These are phyloP conservation scores for Hymenoscyphus fructigenus DNA, from an alignment of 2,329 filamentous ascomycete genomes.

Conservation along the genomic window DNA sequence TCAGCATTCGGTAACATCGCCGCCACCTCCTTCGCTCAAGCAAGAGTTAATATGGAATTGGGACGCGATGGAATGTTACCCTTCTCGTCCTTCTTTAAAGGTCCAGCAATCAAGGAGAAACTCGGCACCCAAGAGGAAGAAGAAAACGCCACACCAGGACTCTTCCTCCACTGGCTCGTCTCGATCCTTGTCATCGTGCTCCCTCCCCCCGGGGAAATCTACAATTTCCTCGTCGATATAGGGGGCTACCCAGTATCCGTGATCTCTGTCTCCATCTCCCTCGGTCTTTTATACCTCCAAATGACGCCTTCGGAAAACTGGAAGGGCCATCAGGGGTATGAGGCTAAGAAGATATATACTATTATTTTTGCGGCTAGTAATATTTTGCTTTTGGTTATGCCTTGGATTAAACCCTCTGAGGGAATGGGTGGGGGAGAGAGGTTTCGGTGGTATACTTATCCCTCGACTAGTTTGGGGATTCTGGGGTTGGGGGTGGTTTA, in stretches of 20 bases:
- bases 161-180: constrained; percentile 60
- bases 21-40: constrained; percentile 49
- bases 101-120: constrained; percentile 1
- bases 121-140: background rate
- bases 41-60: constrained; percentile 48
- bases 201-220: constrained; percentile 45
- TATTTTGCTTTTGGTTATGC: constrained; percentile 38
- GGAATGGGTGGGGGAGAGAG: constrained; percentile 27
- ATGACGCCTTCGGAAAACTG: constrained; percentile 33
- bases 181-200: constrained; percentile 56
- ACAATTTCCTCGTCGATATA: constrained; percentile 42
- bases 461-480: constrained; percentile 38
- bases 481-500: constrained; percentile 38
- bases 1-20: constrained; percentile 50
- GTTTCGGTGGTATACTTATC: constrained; percentile 41
- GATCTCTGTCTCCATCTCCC: constrained; percentile 38
- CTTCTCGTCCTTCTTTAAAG: constrained; percentile 38
- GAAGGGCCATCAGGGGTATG: constrained; percentile 32
- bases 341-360: constrained; percentile 34
- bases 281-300: constrained; percentile 39
- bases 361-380: constrained; percentile 37
- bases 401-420: constrained; percentile 38
- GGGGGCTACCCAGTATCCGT: constrained; percentile 41
- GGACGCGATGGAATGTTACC: constrained; percentile 48
- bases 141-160: constrained; percentile 33